phyloP scores from a whole-genome alignment of 306 rosid species.

The Delonix regia region DNA sequence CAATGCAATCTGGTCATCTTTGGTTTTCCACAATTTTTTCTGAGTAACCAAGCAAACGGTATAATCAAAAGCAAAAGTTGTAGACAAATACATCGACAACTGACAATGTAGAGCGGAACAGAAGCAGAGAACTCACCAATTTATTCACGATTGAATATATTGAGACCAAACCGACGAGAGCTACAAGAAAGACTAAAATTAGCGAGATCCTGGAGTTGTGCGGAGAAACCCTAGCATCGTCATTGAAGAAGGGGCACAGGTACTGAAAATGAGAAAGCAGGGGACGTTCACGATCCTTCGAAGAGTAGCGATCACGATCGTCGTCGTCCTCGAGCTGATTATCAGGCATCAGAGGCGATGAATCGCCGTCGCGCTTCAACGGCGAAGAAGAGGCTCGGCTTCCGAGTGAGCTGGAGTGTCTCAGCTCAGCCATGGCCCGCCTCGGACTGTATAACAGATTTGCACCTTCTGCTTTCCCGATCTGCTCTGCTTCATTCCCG shows the following conservation, averaged over 20 bases:
- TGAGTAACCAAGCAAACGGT: neutral
- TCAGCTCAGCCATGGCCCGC: conserved; percentile 90
- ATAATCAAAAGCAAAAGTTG: neutral
- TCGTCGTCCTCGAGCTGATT: conserved; percentile 56
- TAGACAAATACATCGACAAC: neutral
- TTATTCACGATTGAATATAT: conserved; percentile 60
- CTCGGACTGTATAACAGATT: conserved; percentile 52
- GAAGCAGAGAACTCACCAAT: conserved; percentile 53
- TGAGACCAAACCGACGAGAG: conserved; percentile 52
- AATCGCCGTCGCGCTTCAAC: conserved; percentile 79
- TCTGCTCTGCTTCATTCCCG: neutral
- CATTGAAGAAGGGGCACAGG: conserved; percentile 55
- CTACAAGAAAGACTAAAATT: conserved; percentile 44
- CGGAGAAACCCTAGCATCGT: conserved; percentile 81
- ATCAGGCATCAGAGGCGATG: conserved; percentile 67
- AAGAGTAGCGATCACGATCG: conserved; percentile 69
- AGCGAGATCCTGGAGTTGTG: conserved; percentile 76
- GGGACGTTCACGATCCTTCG: conserved; percentile 83
- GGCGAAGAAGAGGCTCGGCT: conserved; percentile 80
- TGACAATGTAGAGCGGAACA: conserved; percentile 1
- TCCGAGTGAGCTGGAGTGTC: conserved; percentile 75
- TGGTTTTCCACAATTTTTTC: neutral
- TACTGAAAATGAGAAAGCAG: conserved; percentile 53
- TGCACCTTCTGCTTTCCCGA: neutral
- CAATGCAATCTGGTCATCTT: neutral